These are phyloP conservation scores for Colletotrichum lupini DNA, from an alignment of 2,329 filamentous ascomycete species.

Conservation along the genomic window DNA sequence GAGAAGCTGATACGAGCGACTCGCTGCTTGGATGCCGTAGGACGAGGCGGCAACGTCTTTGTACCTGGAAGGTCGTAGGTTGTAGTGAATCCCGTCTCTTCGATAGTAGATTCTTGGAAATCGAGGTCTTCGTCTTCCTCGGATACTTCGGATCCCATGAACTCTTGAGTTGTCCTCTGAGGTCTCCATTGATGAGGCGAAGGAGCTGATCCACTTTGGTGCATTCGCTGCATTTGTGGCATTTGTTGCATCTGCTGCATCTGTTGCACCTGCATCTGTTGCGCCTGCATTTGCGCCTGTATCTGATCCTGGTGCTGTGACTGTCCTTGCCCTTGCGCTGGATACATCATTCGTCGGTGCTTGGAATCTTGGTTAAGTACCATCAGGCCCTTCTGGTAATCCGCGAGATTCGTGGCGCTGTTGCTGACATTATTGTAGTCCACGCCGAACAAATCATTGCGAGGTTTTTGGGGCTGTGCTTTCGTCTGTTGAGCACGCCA, in stretches of 20 bases:
- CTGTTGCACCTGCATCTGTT: background rate
- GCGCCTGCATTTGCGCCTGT: background rate
- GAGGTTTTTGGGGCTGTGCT: constrained; percentile 41
- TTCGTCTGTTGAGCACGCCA: constrained; percentile 43
- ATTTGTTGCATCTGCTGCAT: background rate
- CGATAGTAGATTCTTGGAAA: constrained; percentile 65
- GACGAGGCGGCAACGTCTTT: constrained; percentile 66
- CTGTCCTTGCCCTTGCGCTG: background rate
- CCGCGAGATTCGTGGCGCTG: background rate
- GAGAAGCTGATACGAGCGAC: constrained; percentile 65
- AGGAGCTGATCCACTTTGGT: background rate
- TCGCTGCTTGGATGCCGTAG: constrained; percentile 66
- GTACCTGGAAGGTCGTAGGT: constrained; percentile 70
- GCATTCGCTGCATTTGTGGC: background rate
- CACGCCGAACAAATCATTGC: constrained; percentile 21
- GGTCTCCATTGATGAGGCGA: background rate
- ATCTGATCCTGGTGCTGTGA: background rate
- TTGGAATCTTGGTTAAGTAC: background rate
- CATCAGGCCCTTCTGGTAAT: background rate
- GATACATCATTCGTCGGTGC: background rate
- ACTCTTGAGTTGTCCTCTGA: background rate
- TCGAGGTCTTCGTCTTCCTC: constrained; percentile 45
- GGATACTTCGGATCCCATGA: background rate
- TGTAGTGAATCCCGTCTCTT: constrained; percentile 69
- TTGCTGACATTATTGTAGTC: background rate